Evolutionary conservation across 148 eudicot genomes (phyloP).

Genomic region (Rhododendron ovatum): DNA sequence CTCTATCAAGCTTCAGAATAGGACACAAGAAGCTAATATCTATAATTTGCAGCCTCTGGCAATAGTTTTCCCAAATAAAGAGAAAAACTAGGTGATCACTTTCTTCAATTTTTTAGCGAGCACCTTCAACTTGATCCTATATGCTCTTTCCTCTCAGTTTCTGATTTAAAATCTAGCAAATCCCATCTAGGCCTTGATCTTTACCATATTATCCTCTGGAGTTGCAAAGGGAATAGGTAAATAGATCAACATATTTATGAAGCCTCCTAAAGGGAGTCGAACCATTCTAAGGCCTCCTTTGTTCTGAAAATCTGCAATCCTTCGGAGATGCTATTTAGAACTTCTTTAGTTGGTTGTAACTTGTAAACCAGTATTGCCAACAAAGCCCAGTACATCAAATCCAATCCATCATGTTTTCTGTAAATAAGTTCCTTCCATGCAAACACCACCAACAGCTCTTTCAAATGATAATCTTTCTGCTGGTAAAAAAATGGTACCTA

Average conservation of each 20-base stretch:
- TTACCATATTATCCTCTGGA: background rate
- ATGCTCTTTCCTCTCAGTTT: background rate
- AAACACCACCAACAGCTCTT: background rate
- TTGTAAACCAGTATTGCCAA: background rate
- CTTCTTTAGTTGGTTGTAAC: too few species aligned
- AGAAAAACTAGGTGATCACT: background rate
- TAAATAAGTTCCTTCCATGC: background rate
- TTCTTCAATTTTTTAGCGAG: background rate
- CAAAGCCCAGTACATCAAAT: background rate
- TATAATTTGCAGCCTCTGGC: background rate
- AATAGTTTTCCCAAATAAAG: background rate
- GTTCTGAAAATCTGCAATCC: background rate
- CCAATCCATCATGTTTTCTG: background rate
- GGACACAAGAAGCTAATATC: background rate
- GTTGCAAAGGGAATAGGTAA: background rate
- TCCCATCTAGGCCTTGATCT: background rate
- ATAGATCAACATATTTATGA: background rate
- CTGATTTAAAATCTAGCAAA: background rate
- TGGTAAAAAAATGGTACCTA: background rate
- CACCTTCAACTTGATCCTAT: conserved; percentile 1
- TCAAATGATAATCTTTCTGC: background rate
- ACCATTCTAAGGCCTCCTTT: background rate
- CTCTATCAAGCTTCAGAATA: background rate
- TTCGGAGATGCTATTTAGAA: background rate
- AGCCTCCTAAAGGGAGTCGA: background rate